These are phyloP conservation scores for Orbilia ellipsospora DNA, from an alignment of 2,329 filamentous ascomycete genomes.

Conservation along the genomic window DNA sequence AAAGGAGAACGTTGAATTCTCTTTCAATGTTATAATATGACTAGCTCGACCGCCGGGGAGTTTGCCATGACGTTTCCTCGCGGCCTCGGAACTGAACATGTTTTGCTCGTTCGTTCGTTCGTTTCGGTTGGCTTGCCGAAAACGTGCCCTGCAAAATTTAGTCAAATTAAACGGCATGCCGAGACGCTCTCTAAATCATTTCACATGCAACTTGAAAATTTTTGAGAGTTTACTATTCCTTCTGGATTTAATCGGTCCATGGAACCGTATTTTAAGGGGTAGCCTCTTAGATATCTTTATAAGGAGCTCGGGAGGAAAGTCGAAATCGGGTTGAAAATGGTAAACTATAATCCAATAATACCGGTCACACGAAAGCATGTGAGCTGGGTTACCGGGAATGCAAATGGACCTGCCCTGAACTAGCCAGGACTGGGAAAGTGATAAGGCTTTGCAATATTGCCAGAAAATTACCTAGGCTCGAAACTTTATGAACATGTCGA, in stretches of 20 bases:
- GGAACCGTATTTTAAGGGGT: neutral
- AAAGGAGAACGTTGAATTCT: neutral
- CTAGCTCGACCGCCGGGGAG: slow-evolving; percentile 30
- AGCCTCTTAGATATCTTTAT: no score
- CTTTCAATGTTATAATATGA: neutral
- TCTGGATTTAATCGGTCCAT: neutral
- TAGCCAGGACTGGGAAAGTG: slow-evolving; percentile 3
- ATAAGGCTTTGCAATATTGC: no score
- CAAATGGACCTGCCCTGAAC: neutral
- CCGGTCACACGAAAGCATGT: slow-evolving; percentile 2
- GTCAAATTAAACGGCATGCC: slow-evolving; percentile 5
- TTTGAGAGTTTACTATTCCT: neutral
- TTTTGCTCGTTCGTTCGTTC: slow-evolving; percentile 1
- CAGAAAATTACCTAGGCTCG: neutral
- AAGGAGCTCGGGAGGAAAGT: no score
- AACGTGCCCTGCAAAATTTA: slow-evolving; percentile 1
- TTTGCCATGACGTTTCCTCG: slow-evolving; percentile 41
- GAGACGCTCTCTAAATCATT: neutral
- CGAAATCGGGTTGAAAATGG: no score
- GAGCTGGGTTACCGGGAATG: neutral
- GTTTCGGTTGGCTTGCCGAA: slow-evolving; percentile 8
- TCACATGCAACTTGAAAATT: slow-evolving; percentile 34
- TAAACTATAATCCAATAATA: no score
- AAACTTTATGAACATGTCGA: neutral
- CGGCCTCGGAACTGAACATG: neutral